Conservation (phyloP, 129 eudicot species). For the Lonicera japonica region DNA sequence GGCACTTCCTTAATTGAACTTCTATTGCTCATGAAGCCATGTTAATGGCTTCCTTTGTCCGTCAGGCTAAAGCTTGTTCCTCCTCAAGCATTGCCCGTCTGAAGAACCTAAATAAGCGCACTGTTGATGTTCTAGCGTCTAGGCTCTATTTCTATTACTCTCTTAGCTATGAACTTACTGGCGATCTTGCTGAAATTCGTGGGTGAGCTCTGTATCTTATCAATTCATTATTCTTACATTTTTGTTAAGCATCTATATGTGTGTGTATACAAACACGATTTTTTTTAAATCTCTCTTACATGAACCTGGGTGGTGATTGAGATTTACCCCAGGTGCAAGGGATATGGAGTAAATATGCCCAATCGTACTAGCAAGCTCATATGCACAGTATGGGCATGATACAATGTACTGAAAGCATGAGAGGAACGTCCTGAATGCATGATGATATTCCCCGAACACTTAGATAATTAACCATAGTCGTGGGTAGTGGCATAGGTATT, state of each 20-base stretch:
- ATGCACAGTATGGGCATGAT: too few species aligned
- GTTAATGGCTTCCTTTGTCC: slow-evolving; percentile 3
- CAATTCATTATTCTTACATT: neutral
- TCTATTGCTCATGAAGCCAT: slow-evolving; percentile 8
- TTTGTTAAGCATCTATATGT: too few species aligned
- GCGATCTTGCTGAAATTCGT: slow-evolving; percentile 85
- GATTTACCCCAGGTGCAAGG: too few species aligned
- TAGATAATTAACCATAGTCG: too few species aligned
- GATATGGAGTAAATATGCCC: too few species aligned
- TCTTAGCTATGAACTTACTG: slow-evolving; percentile 79
- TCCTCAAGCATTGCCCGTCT: slow-evolving; percentile 87
- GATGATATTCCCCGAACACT: too few species aligned
- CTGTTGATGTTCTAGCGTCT: slow-evolving; percentile 85
- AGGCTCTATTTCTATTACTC: slow-evolving; percentile 82
- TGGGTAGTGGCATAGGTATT: too few species aligned
- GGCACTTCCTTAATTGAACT: slow-evolving; percentile 3
- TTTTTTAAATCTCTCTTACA: too few species aligned
- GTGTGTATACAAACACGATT: neutral
- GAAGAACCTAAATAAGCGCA: slow-evolving; percentile 70
- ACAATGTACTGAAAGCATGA: too few species aligned
- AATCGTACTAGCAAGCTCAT: too few species aligned
- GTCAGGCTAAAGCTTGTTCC: slow-evolving; percentile 94
- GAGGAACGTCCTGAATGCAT: too few species aligned
- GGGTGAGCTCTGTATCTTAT: slow-evolving; percentile 47
- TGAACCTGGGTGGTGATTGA: too few species aligned